Evolutionary conservation across 1,284 basidiomycete genomes (phyloP), one percentile per base, ranked within the genome.

Genomic region (Abortiporus biennis): DNA sequence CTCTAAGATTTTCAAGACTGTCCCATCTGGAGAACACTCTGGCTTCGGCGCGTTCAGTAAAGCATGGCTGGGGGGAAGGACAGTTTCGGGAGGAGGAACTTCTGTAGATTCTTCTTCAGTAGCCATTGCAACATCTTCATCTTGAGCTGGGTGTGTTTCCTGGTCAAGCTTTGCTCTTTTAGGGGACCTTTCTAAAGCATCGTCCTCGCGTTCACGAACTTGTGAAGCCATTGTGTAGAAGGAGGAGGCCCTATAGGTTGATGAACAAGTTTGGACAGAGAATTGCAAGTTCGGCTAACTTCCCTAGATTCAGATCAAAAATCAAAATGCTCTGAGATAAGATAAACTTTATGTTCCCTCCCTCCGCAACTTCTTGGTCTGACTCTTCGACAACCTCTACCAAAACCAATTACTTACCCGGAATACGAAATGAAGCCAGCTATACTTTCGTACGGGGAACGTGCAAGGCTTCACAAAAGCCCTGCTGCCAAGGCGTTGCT

Each of bases 401-500:
- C n/a, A n/a, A n/a, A n/a, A n/a, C n/a, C n/a, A n/a, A n/a, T n/a
- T n/a, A n/a, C n/a, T n/a, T n/a, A n/a, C n/a, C n/a, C n/a, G n/a
- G n/a, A n/a, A n/a, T n/a, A n/a, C n/a, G n/a, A n/a, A n/a, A n/a
- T n/a, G n/a, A n/a, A n/a, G n/a, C n/a, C n/a, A n/a, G n/a, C n/a
- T n/a, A n/a, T n/a, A n/a, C n/a, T n/a, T n/a, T 9, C 82, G 6
- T 94, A 94, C 62, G 74, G 66, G 32, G 65, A 78, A 47, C 75
- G 91, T 24, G 79, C 80, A 11, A 58, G 62, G 15, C 70, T 66
- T 29, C 81, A 89, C 52, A 51, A 57, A 8, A 94, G 93, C 59
- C 76, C 83, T 4, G 79, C 91, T 6, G 90, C 91, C 0, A 81
- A 71, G 54, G 64, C 73, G 1, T 74, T 99, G 3, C 76, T 99